Percentiles rank a stretch among this genome's conserved stretches.
Conservation (phyloP, 1,139 yeast species). For the Spencermartinsiella ligniputridi region DNA sequence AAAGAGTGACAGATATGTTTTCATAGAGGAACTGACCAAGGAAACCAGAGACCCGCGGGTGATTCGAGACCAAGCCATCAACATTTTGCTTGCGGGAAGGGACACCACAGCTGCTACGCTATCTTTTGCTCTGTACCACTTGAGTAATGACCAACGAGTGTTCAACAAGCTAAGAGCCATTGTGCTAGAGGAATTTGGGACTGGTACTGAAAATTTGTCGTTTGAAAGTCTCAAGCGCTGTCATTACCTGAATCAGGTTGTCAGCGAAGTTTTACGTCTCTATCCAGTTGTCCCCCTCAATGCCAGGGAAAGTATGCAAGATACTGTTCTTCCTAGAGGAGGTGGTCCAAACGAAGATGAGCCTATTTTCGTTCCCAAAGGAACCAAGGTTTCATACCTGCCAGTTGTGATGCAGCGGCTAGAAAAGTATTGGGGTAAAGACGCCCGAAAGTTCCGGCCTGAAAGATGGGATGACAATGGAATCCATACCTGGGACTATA, state of each 20-base stretch:
- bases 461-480: slow-evolving; percentile 58
- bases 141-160: slow-evolving; percentile 44
- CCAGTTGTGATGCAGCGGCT: slow-evolving; percentile 48
- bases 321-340: slow-evolving; percentile 49
- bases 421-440: slow-evolving; percentile 44
- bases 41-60: too few species aligned
- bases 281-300: slow-evolving; percentile 56
- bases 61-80: too few species aligned
- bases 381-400: slow-evolving; percentile 43
- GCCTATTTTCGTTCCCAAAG: slow-evolving; percentile 47
- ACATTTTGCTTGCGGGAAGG: too few species aligned
- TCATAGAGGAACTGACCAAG: too few species aligned
- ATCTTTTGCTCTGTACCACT: too few species aligned
- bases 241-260: slow-evolving; percentile 44
- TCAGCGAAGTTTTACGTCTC: slow-evolving; percentile 49
- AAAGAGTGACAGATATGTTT: too few species aligned
- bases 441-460: slow-evolving; percentile 45
- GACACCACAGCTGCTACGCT: too few species aligned
- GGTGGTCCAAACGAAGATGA: slow-evolving; percentile 44
- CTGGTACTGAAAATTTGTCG: slow-evolving; percentile 25
- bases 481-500: too few species aligned
- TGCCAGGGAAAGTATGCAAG: slow-evolving; percentile 42
- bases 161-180: slow-evolving; percentile 40
- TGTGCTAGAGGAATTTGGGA: slow-evolving; percentile 31
- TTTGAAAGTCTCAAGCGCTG: slow-evolving; percentile 50